phyloP scores from a whole-genome alignment of 2,329 filamentous ascomycete species.

The Lasiodiplodia theobromae region DNA sequence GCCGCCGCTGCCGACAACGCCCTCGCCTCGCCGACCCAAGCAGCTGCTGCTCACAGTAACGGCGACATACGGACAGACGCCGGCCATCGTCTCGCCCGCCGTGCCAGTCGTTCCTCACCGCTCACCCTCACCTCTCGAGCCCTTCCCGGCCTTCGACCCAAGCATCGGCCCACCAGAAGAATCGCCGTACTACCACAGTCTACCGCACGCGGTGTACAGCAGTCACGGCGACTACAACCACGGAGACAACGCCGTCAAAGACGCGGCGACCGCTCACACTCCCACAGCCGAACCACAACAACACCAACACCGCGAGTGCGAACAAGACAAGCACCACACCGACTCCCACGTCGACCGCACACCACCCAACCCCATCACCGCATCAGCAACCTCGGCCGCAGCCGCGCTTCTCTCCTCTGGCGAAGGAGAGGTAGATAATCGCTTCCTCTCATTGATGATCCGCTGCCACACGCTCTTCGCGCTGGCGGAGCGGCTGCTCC shows the following conservation, averaged over 20 bases:
- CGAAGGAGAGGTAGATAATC: not conserved
- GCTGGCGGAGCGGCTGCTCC: not conserved
- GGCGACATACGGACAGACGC: not conserved
- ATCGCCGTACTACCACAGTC: not conserved
- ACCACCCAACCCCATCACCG: not conserved
- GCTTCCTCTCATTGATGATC: not conserved
- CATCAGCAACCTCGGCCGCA: not conserved
- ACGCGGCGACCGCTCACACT: not conserved
- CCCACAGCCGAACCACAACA: not conserved
- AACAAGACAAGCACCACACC: no score
- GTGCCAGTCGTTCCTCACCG: not conserved
- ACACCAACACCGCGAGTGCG: not conserved
- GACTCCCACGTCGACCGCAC: not conserved
- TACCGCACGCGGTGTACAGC: not conserved
- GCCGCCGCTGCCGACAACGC: not conserved
- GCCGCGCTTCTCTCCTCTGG: not conserved
- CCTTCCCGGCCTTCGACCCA: conserved; percentile 15
- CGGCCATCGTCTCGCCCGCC: not conserved
- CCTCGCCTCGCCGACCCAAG: not conserved
- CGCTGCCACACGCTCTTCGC: conserved; percentile 11
- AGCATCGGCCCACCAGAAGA: not conserved
- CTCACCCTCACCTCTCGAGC: conserved; percentile 7
- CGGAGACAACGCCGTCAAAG: not conserved
- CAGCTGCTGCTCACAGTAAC: not conserved
- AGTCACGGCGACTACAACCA: not conserved